phyloP scores from a whole-genome alignment of 306 rosid species.

The Lablab purpureus region DNA sequence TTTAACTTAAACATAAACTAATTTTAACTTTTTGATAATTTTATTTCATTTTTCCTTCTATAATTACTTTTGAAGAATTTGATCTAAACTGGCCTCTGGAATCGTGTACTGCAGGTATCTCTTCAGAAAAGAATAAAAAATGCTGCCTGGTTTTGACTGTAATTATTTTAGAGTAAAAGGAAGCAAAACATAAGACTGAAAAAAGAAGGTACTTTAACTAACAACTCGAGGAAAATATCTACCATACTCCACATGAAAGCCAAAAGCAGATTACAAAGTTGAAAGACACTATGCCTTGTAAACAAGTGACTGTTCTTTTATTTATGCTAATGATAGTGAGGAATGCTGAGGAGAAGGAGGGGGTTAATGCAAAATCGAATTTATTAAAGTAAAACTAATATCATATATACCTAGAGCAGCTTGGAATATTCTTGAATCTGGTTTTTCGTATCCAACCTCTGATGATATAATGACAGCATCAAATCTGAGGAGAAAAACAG shows the following conservation, averaged over 20 bases:
- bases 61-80: no score
- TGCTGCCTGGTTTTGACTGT: background rate
- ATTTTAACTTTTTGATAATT: no score
- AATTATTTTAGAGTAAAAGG: background rate
- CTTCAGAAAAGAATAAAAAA: background rate
- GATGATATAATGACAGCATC: slow-evolving; percentile 88
- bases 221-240: slow-evolving; percentile 8
- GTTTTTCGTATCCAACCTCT: slow-evolving; percentile 94
- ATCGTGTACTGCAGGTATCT: background rate
- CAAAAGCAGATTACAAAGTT: background rate
- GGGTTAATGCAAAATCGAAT: no score
- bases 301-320: background rate
- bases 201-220: background rate
- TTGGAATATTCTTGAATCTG: slow-evolving; percentile 84
- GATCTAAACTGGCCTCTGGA: background rate
- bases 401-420: slow-evolving; percentile 79
- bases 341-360: background rate
- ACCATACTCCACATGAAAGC: slow-evolving; percentile 25
- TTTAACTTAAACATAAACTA: no score
- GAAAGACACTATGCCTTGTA: background rate
- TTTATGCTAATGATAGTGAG: background rate
- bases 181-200: background rate
- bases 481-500: slow-evolving; percentile 62
- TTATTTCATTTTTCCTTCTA: no score
- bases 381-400: background rate